Conservation (phyloP, 2,329 filamentous ascomycete species). For the Daldinia eschscholtzii region DNA sequence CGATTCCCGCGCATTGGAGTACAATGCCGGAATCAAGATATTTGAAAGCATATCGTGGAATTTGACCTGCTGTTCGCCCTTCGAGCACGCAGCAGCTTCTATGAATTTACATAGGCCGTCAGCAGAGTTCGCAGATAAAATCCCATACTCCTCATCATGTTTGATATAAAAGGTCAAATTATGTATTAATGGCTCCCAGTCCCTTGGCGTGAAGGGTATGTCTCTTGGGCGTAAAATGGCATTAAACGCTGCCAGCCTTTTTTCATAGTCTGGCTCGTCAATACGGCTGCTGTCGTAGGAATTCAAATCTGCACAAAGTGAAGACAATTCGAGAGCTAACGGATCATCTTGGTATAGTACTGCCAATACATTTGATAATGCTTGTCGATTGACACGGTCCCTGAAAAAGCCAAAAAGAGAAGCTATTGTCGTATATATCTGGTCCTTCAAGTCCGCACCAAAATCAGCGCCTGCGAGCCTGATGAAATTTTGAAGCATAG, state of each 20-base stretch:
- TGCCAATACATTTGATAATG: slow-evolving; percentile 78
- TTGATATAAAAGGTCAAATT: slow-evolving; percentile 91
- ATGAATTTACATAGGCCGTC: slow-evolving; percentile 84
- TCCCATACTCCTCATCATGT: slow-evolving; percentile 88
- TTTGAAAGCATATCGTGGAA: slow-evolving; percentile 71
- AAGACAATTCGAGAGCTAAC: slow-evolving; percentile 72
- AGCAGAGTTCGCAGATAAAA: slow-evolving; percentile 83
- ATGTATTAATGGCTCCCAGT: slow-evolving; percentile 90
- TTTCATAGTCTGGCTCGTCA: slow-evolving; percentile 90
- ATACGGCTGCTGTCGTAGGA: slow-evolving; percentile 78
- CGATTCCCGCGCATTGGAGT: slow-evolving; percentile 78
- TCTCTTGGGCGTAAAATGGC: slow-evolving; percentile 75
- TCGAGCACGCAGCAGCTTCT: slow-evolving; percentile 66
- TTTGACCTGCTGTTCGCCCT: slow-evolving; percentile 57
- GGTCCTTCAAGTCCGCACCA: slow-evolving; percentile 69
- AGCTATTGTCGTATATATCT: slow-evolving; percentile 80
- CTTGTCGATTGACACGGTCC: slow-evolving; percentile 80
- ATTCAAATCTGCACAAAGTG: slow-evolving; percentile 83
- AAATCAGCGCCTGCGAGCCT: slow-evolving; percentile 70
- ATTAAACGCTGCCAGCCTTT: slow-evolving; percentile 81
- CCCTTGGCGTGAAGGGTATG: slow-evolving; percentile 70
- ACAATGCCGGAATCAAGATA: slow-evolving; percentile 80
- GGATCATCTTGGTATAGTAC: slow-evolving; percentile 76
- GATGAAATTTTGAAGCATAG: slow-evolving; percentile 85
- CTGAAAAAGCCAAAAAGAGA: slow-evolving; percentile 92